These are phyloP conservation scores for Tremellales sp. DNA, from an alignment of 1,284 basidiomycete species.

Conservation along the genomic window DNA sequence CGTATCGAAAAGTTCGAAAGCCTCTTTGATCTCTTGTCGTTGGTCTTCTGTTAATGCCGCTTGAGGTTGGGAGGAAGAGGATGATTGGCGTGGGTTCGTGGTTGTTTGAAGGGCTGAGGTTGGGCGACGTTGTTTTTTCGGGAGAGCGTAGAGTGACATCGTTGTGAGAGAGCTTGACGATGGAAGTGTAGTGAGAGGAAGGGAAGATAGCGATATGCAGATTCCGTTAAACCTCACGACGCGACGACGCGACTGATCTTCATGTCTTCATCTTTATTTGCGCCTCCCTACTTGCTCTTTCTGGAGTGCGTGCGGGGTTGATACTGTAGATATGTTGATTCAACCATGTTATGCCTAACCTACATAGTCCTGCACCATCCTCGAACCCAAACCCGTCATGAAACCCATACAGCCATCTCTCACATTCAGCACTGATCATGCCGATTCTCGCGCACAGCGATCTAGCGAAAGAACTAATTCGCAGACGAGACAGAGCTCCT, in stretches of 20 bases:
- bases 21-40: slow-evolving; percentile 96
- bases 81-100: background rate
- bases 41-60: slow-evolving; percentile 90
- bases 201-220: too few species aligned
- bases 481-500: background rate
- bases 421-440: background rate
- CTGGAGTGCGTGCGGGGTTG: too few species aligned
- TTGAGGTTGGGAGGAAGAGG: background rate
- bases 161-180: background rate
- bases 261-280: background rate
- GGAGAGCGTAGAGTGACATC: slow-evolving; percentile 13
- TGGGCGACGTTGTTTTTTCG: slow-evolving; percentile 9
- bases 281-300: background rate
- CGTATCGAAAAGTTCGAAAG: slow-evolving; percentile 97
- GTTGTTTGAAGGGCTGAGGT: background rate
- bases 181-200: background rate
- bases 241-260: background rate
- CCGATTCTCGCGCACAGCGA: too few species aligned
- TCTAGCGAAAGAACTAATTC: background rate
- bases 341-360: too few species aligned
- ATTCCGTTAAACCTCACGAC: too few species aligned
- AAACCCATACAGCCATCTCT: background rate
- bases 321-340: too few species aligned
- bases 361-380: too few species aligned
- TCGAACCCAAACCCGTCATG: background rate